phyloP scores from a whole-genome alignment of 768 basidiomycete genomes.

The Russula ochroleuca region DNA sequence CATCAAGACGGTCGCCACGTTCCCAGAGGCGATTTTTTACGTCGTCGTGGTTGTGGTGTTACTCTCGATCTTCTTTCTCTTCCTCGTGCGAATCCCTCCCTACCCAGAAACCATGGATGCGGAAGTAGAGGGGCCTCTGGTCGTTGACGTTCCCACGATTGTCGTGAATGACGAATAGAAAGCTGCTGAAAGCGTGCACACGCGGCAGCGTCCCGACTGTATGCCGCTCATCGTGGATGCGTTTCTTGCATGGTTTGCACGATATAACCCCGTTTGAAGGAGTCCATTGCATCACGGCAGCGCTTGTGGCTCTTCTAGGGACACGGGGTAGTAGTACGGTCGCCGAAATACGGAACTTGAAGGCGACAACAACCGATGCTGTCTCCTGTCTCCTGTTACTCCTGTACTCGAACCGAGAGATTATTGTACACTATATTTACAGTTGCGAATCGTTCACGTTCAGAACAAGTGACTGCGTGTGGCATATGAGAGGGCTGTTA shows the following conservation, averaged over 20 bases:
- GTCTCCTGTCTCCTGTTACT: too few species aligned
- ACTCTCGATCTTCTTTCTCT: conserved; percentile 44
- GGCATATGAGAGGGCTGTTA: too few species aligned
- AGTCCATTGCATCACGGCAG: not conserved
- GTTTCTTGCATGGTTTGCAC: not conserved
- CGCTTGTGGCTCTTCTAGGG: not conserved
- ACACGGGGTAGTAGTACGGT: too few species aligned
- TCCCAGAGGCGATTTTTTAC: conserved; percentile 67
- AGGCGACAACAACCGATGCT: too few species aligned
- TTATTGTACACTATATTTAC: too few species aligned
- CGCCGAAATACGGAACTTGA: too few species aligned
- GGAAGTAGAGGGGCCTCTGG: not conserved
- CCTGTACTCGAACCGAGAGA: too few species aligned
- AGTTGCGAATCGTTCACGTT: too few species aligned
- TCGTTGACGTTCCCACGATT: not conserved
- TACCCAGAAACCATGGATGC: not conserved
- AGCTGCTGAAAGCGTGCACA: not conserved
- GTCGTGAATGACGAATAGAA: conserved; percentile 1
- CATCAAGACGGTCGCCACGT: conserved; percentile 61
- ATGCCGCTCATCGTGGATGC: not conserved
- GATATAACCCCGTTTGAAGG: not conserved
- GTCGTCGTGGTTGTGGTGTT: conserved; percentile 42
- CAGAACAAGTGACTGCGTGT: too few species aligned
- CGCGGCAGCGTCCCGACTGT: not conserved
- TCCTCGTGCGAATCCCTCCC: conserved; percentile 44